Evolutionary conservation across 495 filamentous ascomycete genomes (phyloP).

Genomic region (Aspergillus steynii): DNA sequence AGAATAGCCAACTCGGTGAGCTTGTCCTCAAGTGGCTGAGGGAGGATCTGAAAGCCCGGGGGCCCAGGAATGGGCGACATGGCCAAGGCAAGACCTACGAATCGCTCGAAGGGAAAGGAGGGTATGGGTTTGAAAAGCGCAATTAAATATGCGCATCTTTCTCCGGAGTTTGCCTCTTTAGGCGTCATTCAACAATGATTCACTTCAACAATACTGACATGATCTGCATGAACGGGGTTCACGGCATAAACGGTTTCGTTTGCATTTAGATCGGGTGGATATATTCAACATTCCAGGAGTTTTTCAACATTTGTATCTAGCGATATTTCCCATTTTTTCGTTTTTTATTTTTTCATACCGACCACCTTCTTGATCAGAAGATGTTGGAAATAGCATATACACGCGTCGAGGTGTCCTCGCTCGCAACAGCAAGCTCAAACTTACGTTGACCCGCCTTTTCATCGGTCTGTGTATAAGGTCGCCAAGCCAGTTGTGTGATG

Average conservation of each 20-base stretch:
- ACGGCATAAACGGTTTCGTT: conserved; percentile 17
- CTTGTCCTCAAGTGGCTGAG: conserved; percentile 85
- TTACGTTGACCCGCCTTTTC: conserved; percentile 13
- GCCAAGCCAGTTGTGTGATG: conserved; percentile 76
- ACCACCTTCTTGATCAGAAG: conserved; percentile 22
- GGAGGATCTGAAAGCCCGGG: conserved; percentile 77
- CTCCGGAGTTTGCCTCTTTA: conserved; percentile 11
- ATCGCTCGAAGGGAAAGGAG: conserved; percentile 66
- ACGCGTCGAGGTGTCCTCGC: conserved; percentile 79
- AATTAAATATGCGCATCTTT: conserved; percentile 17
- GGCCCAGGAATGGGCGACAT: conserved; percentile 64
- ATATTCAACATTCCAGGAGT: conserved; percentile 36
- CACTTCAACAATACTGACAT: conserved; percentile 27
- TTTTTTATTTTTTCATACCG: conserved; percentile 20
- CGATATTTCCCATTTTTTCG: conserved; percentile 13
- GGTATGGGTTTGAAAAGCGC: conserved; percentile 76
- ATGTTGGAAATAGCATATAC: conserved; percentile 60
- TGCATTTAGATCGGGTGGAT: conserved; percentile 19
- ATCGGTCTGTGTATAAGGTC: conserved; percentile 44
- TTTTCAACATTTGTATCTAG: conserved; percentile 33
- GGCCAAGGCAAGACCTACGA: conserved; percentile 72
- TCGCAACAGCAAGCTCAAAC: conserved; percentile 71
- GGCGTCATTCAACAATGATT: conserved; percentile 10
- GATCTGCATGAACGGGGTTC: conserved; percentile 27
- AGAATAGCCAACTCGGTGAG: conserved; percentile 76